A percentile compares a stretch with the other conserved stretches of the same genome.
These are phyloP conservation scores for Mariannaea sp. DNA, from an alignment of 2,329 filamentous ascomycete species.

Conservation along the genomic window DNA sequence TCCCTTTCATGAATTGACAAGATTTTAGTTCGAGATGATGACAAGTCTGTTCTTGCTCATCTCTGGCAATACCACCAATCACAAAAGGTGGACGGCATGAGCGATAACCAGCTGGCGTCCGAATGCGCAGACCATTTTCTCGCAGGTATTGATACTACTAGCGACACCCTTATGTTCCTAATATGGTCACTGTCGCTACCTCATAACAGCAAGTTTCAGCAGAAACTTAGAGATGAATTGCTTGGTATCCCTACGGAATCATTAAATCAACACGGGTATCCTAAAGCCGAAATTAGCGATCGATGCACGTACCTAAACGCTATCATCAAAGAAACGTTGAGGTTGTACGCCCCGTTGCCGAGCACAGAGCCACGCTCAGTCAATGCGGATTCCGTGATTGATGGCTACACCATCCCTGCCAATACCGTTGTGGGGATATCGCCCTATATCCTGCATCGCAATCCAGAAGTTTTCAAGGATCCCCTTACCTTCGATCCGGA, in stretches of 20 bases:
- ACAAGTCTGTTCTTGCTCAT: conserved; percentile 1
- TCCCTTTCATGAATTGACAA: too few species aligned
- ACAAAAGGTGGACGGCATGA: conserved; percentile 37
- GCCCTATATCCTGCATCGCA: conserved; percentile 36
- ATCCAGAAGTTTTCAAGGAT: conserved; percentile 31
- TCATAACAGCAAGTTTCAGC: conserved; percentile 49
- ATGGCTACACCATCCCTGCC: conserved; percentile 33
- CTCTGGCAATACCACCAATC: conserved; percentile 44
- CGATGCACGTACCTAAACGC: conserved; percentile 52
- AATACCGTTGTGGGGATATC: conserved; percentile 36
- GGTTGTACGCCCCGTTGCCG: conserved; percentile 56
- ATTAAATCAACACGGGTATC: conserved; percentile 34
- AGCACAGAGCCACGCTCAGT: conserved; percentile 53
- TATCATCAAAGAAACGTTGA: conserved; percentile 55
- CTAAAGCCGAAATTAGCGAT: conserved; percentile 44
- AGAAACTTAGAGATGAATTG: conserved; percentile 51
- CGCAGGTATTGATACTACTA: conserved; percentile 59
- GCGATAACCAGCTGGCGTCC: conserved; percentile 52
- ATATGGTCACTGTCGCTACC: conserved; percentile 55
- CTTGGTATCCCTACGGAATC: conserved; percentile 28
- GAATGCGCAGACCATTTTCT: conserved; percentile 59
- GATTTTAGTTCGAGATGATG: too few species aligned
- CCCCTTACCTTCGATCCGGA: conserved; percentile 36
- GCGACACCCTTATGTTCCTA: conserved; percentile 56
- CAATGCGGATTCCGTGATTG: conserved; percentile 18